Percentiles rank a stretch among this genome's conserved stretches.
Evolutionary conservation across 495 filamentous ascomycete species (phyloP).

Genomic region (Aspergillus olivimuriae): DNA sequence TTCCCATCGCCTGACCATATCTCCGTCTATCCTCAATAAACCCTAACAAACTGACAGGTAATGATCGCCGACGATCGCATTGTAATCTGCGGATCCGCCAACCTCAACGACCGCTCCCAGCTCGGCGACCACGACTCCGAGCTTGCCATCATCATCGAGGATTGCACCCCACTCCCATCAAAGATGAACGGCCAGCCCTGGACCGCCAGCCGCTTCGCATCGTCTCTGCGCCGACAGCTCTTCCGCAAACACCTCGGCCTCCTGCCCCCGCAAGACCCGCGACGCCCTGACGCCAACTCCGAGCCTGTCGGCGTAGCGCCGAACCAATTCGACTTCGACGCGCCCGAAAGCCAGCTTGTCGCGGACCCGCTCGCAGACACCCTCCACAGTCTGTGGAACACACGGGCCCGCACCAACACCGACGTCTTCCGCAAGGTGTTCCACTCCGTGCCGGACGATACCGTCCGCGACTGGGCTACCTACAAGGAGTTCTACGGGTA

Average conservation of each 20-base stretch:
- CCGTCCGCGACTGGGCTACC: slow-evolving; percentile 71
- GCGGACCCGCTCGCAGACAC: slow-evolving; percentile 64
- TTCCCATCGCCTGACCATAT: background rate
- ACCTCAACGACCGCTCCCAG: slow-evolving; percentile 92
- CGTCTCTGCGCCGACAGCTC: slow-evolving; percentile 74
- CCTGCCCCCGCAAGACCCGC: slow-evolving; percentile 62
- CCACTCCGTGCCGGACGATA: slow-evolving; percentile 80
- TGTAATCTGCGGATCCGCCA: slow-evolving; percentile 88
- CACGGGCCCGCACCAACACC: slow-evolving; percentile 71
- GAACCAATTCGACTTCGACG: slow-evolving; percentile 80
- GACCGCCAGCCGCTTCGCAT: slow-evolving; percentile 72
- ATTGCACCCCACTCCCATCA: slow-evolving; percentile 61
- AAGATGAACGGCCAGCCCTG: slow-evolving; percentile 66
- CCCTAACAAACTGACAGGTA: slow-evolving; percentile 40
- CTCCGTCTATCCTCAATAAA: background rate
- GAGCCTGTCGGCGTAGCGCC: slow-evolving; percentile 64
- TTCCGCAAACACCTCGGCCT: slow-evolving; percentile 91
- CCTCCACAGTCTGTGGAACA: slow-evolving; percentile 66
- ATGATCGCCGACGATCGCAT: slow-evolving; percentile 87
- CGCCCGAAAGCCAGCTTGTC: slow-evolving; percentile 65
- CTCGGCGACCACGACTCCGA: slow-evolving; percentile 81
- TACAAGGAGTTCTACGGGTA: slow-evolving; percentile 79
- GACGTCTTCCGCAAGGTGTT: slow-evolving; percentile 81
- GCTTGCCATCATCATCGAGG: slow-evolving; percentile 76
- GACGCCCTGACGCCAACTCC: slow-evolving; percentile 63